A percentile compares a stretch with the other conserved stretches of the same genome.
Conservation (phyloP, 2,329 filamentous ascomycete species). For the Fusarium aywerte region DNA sequence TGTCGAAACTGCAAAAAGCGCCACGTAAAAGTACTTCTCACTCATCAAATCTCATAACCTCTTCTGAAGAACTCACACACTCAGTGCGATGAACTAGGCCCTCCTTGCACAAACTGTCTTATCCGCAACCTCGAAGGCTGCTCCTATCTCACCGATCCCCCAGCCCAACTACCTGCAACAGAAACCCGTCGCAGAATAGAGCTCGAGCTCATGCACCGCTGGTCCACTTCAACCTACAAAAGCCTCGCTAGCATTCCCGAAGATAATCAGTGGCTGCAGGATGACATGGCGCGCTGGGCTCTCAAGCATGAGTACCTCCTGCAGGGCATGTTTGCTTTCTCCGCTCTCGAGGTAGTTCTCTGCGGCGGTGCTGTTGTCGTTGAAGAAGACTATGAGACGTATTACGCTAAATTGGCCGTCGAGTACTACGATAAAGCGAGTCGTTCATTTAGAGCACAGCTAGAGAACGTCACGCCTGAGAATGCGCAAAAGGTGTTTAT, state of each 20-base stretch:
- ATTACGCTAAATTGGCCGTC: slow-evolving; percentile 38
- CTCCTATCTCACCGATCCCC: slow-evolving; percentile 31
- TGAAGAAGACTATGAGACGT: slow-evolving; percentile 29
- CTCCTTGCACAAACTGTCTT: slow-evolving; percentile 51
- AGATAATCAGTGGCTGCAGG: slow-evolving; percentile 51
- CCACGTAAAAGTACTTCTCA: slow-evolving; percentile 38
- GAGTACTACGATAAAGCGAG: slow-evolving; percentile 45
- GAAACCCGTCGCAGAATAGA: slow-evolving; percentile 51
- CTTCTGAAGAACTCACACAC: neutral
- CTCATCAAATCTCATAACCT: neutral
- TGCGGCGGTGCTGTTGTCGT: slow-evolving; percentile 30
- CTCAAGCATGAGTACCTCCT: slow-evolving; percentile 55
- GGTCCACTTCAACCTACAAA: slow-evolving; percentile 58
- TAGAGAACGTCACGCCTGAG: slow-evolving; percentile 33
- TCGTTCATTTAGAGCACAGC: slow-evolving; percentile 35
- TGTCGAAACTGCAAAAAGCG: slow-evolving; percentile 45
- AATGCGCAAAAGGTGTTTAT: slow-evolving; percentile 41
- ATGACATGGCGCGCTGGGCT: slow-evolving; percentile 48
- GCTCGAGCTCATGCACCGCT: slow-evolving; percentile 64
- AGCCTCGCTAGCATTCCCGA: slow-evolving; percentile 53
- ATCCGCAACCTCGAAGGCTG: slow-evolving; percentile 43
- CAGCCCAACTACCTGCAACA: slow-evolving; percentile 14
- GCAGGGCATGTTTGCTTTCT: slow-evolving; percentile 49
- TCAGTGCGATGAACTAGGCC: slow-evolving; percentile 53
- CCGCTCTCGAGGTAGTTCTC: slow-evolving; percentile 39